A percentile compares a stretch with the other conserved stretches of the same genome.
phyloP scores from a whole-genome alignment of 2,329 filamentous ascomycete genomes.

The Verticillium dahliae region DNA sequence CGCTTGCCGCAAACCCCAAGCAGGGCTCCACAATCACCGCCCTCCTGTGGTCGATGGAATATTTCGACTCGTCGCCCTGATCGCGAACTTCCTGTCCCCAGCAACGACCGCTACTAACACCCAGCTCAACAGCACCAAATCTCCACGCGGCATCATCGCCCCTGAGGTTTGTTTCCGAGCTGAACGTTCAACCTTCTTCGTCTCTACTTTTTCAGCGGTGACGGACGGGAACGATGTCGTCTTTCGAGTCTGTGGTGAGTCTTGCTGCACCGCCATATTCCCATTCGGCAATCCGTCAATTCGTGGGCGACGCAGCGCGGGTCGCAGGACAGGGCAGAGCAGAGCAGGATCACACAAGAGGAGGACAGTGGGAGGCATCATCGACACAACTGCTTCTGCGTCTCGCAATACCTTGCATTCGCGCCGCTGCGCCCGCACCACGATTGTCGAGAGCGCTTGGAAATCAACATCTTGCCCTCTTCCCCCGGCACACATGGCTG shows the following conservation, averaged over 20 bases:
- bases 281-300: background rate
- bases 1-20: slow-evolving; percentile 23
- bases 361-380: background rate
- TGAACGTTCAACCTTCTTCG: slow-evolving; percentile 9
- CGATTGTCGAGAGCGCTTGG: background rate
- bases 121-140: slow-evolving; percentile 13
- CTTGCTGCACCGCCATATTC: background rate
- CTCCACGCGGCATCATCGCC: slow-evolving; percentile 10
- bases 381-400: background rate
- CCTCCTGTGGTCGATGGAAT: slow-evolving; percentile 16
- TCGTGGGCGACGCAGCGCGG: background rate
- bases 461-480: background rate
- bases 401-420: background rate
- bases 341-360: background rate
- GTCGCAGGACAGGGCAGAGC: background rate
- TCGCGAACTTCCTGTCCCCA: slow-evolving; percentile 13
- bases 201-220: slow-evolving; percentile 15
- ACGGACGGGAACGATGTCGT: slow-evolving; percentile 53
- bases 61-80: slow-evolving; percentile 14
- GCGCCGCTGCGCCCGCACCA: background rate
- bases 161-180: slow-evolving; percentile 15
- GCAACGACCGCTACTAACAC: slow-evolving; percentile 12
- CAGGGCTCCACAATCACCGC: slow-evolving; percentile 4
- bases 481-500: slow-evolving; percentile 6
- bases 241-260: slow-evolving; percentile 67